phyloP scores from a whole-genome alignment of 2,329 filamentous ascomycete species.

The Fusarium chlamydosporum region DNA sequence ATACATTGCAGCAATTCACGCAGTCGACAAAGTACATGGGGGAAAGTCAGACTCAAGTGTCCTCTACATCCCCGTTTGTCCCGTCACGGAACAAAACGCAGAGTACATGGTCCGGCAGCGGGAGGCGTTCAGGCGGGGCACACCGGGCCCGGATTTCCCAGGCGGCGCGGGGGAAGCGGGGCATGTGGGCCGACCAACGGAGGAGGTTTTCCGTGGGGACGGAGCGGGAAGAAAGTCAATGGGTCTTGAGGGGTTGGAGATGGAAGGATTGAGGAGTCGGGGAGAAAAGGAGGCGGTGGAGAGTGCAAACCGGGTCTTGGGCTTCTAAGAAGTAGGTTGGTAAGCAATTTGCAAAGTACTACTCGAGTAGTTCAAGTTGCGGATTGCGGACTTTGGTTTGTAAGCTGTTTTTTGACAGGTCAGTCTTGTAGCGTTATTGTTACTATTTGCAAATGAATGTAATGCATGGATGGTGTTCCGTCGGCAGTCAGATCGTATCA shows the following conservation, averaged over 20 bases:
- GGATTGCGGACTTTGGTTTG: constrained; percentile 18
- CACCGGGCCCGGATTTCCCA: constrained; percentile 78
- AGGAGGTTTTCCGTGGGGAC: constrained; percentile 53
- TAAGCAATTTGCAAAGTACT: neutral
- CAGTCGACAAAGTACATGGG: constrained; percentile 83
- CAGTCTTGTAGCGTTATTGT: neutral
- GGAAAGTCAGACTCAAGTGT: constrained; percentile 84
- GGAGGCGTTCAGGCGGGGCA: constrained; percentile 77
- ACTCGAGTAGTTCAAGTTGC: neutral
- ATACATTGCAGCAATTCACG: constrained; percentile 71
- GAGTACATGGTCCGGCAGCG: constrained; percentile 79
- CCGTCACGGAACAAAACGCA: constrained; percentile 81
- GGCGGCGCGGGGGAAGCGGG: constrained; percentile 76
- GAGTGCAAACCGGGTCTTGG: constrained; percentile 63
- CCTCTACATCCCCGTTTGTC: constrained; percentile 89
- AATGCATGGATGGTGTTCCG: constrained; percentile 1
- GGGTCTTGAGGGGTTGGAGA: constrained; percentile 51
- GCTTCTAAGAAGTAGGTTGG: constrained; percentile 46
- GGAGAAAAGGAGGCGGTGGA: constrained; percentile 58
- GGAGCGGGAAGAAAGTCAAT: constrained; percentile 59
- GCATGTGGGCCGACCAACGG: constrained; percentile 64
- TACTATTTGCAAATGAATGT: neutral
- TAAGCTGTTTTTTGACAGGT: constrained; percentile 10
- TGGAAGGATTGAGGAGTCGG: constrained; percentile 41
- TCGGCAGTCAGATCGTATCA: neutral